phyloP scores from a whole-genome alignment of 2,329 filamentous ascomycete genomes.

The Paradendryphiella salina region DNA sequence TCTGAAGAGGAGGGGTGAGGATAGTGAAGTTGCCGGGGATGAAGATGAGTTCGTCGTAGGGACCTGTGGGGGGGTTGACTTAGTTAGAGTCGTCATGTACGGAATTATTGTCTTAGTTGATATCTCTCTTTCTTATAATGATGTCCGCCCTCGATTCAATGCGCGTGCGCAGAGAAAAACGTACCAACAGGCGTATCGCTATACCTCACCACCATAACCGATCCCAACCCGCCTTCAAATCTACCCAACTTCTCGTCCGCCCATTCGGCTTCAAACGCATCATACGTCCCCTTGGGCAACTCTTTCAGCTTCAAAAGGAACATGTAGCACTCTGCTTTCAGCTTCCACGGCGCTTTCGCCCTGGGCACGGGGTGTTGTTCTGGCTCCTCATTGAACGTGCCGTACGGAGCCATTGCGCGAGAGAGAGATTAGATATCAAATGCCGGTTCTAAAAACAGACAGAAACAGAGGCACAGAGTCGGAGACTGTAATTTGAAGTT shows the following conservation, averaged over 20 bases:
- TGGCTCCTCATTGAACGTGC: not conserved
- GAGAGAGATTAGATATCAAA: no score
- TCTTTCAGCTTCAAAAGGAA: slow-evolving; percentile 29
- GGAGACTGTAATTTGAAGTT: no score
- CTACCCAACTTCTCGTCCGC: slow-evolving; percentile 16
- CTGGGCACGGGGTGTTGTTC: slow-evolving; percentile 27
- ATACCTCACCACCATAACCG: slow-evolving; percentile 38
- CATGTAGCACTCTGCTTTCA: slow-evolving; percentile 33
- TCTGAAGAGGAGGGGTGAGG: slow-evolving; percentile 16
- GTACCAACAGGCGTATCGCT: slow-evolving; percentile 39
- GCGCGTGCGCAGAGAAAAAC: slow-evolving; percentile 6
- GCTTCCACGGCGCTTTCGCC: slow-evolving; percentile 32
- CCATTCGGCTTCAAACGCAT: slow-evolving; percentile 29
- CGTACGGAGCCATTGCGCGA: not conserved
- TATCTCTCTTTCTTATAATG: not conserved
- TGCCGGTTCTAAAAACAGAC: no score
- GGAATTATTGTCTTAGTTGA: no score
- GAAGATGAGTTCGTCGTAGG: slow-evolving; percentile 42
- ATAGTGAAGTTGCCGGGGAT: slow-evolving; percentile 38
- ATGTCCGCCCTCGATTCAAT: not conserved
- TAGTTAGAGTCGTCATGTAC: not conserved
- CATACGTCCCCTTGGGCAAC: slow-evolving; percentile 34
- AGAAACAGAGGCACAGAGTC: no score
- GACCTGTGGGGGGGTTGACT: slow-evolving; percentile 16
- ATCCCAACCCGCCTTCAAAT: slow-evolving; percentile 36